Percentiles rank a stretch among this genome's conserved stretches.
phyloP scores from a whole-genome alignment of 495 filamentous ascomycete species.

The Neurospora intermedia region DNA sequence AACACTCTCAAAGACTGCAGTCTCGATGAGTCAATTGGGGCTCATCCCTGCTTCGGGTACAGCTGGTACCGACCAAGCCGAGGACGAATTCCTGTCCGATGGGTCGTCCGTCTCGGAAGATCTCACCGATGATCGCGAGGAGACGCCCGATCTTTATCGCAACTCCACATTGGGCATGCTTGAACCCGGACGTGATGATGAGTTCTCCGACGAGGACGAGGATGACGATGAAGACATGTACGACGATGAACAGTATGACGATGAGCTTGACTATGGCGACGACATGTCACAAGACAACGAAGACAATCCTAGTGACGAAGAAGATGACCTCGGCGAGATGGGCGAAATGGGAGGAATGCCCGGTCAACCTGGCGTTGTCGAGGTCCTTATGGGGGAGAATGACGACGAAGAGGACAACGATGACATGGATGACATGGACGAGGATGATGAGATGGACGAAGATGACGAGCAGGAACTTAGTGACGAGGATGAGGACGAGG shows the following conservation, averaged over 20 bases:
- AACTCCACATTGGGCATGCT: slow-evolving; percentile 94
- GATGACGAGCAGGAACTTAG: slow-evolving; percentile 41
- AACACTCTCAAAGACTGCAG: slow-evolving; percentile 76
- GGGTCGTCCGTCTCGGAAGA: slow-evolving; percentile 77
- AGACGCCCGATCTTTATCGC: slow-evolving; percentile 93
- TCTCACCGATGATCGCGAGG: slow-evolving; percentile 78
- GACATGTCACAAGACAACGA: slow-evolving; percentile 69
- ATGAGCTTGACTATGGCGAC: slow-evolving; percentile 86
- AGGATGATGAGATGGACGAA: slow-evolving; percentile 60
- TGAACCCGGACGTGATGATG: slow-evolving; percentile 71
- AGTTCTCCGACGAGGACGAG: slow-evolving; percentile 57
- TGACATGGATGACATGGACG: slow-evolving; percentile 54
- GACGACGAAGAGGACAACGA: slow-evolving; percentile 54
- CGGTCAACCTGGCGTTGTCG: slow-evolving; percentile 63
- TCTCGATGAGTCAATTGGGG: slow-evolving; percentile 71
- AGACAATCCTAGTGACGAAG: slow-evolving; percentile 86
- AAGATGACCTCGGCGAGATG: slow-evolving; percentile 68
- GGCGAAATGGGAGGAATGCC: slow-evolving; percentile 77
- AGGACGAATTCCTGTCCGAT: slow-evolving; percentile 73
- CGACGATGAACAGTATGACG: slow-evolving; percentile 62
- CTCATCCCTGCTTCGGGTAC: slow-evolving; percentile 51
- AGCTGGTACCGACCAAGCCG: slow-evolving; percentile 39
- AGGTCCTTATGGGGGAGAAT: slow-evolving; percentile 78
- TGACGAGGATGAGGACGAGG: slow-evolving; percentile 45
- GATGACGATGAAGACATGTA: slow-evolving; percentile 78